phyloP scores from a whole-genome alignment of 345 rosid species.

The Limnanthes douglasii region DNA sequence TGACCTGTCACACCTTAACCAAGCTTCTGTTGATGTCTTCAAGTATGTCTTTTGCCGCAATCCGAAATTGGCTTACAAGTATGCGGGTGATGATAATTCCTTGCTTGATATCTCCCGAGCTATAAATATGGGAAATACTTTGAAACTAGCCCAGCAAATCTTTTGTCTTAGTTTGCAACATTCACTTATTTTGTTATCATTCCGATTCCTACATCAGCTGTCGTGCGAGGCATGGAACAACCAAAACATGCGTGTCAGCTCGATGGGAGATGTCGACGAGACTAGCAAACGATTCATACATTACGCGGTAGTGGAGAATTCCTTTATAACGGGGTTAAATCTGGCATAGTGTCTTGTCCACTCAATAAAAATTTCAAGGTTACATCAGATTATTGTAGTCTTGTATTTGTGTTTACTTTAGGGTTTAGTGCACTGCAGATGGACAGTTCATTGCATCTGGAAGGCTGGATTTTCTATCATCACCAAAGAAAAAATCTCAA shows the following conservation, averaged over 20 bases:
- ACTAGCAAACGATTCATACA: constrained; percentile 40
- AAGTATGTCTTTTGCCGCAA: constrained; percentile 60
- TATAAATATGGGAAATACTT: constrained; percentile 84
- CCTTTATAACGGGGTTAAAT: constrained; percentile 63
- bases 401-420: too few relatives aligned
- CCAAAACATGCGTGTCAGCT: constrained; percentile 13
- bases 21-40: constrained; percentile 63
- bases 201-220: constrained; percentile 57
- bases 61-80: constrained; percentile 47
- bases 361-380: constrained; percentile 73
- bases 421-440: too few relatives aligned
- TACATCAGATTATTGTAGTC: too few relatives aligned
- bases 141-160: constrained; percentile 75
- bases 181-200: constrained; percentile 64
- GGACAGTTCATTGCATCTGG: too few relatives aligned
- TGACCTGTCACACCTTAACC: too few relatives aligned
- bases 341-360: constrained; percentile 75
- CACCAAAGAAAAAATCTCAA: too few relatives aligned
- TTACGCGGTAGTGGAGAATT: constrained; percentile 52
- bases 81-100: constrained; percentile 47
- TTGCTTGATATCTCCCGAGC: constrained; percentile 68
- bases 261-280: constrained; percentile 11
- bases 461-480: too few relatives aligned
- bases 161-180: constrained; percentile 82
- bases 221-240: constrained; percentile 58